Evolutionary conservation across 768 basidiomycete genomes (phyloP).

Genomic region (Leccinum uliginosum): DNA sequence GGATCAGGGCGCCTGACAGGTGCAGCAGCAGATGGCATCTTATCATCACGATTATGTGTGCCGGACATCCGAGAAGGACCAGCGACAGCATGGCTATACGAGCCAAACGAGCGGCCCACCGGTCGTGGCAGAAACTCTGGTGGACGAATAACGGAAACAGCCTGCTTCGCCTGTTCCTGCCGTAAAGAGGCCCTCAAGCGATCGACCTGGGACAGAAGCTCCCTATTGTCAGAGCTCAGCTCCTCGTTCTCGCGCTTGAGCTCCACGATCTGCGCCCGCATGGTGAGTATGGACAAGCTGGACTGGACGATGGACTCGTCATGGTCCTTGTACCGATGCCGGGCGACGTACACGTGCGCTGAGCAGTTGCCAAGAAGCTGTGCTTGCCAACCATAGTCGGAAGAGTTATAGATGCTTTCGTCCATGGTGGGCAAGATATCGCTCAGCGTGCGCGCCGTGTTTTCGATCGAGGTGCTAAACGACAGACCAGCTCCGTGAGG

Average conservation of each 20-base stretch:
- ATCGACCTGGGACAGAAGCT: constrained; percentile 25
- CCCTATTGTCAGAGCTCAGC: constrained; percentile 21
- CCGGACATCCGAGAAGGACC: constrained; percentile 18
- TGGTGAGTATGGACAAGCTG: constrained; percentile 43
- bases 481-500: constrained; percentile 59
- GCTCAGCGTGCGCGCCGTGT: constrained; percentile 41
- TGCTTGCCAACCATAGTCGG: constrained; percentile 56
- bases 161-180: constrained; percentile 6
- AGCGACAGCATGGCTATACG: constrained; percentile 17
- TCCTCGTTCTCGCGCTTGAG: constrained; percentile 31
- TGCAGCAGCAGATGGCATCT: background rate
- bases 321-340: constrained; percentile 15
- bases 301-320: constrained; percentile 43
- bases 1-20: background rate
- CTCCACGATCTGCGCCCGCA: constrained; percentile 39
- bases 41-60: background rate
- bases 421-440: constrained; percentile 47
- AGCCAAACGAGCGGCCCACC: background rate
- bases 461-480: constrained; percentile 43
- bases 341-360: constrained; percentile 49
- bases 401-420: constrained; percentile 36
- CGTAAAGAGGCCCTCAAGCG: constrained; percentile 13
- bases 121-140: background rate
- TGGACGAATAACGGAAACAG: background rate
- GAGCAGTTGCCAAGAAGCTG: constrained; percentile 59